Base-by-base conservation (phyloP, 2,329 filamentous ascomycete species). In the Fusarium compactum region DNA sequence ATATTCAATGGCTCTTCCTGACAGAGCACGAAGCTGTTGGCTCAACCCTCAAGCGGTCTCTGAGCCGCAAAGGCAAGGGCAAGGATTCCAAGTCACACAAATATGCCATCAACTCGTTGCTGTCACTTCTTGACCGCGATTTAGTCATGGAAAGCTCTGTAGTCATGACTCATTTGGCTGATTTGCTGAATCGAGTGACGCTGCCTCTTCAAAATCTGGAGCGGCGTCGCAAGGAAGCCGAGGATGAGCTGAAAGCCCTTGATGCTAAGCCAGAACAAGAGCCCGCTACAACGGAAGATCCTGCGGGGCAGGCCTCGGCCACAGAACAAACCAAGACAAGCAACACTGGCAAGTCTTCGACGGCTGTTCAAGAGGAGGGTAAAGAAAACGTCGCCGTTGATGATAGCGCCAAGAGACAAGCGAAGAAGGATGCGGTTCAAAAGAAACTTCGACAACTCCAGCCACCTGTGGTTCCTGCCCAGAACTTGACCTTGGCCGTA, bases 91-190 rank as follows among this genome's bases (percentile, higher is more conserved):
- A 92, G 80, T 90, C 93, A 29, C 90, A 91, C 72, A 96, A 93
- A 78, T 99, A 92, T 78, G 94, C 97, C 12, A 88, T 99, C 78
- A 99, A 99, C 78, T 94, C 95, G 16, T 84, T 99, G 30, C 86
- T 99, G 48, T 91, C 90, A 66, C 86, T 99, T 8, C 86, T 99
- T 24, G 96, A 98, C 78, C 92, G 96, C n/a, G 93, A 94, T 70
- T 85, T 98, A 66, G 95, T 99, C 70, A 97, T 97, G 82, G 96
- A 99, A 81, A 99, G 94, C 81, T 95, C 95, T n/a, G 87, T 91
- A 9, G 95, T 97, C 60, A 98, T 99, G 95, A 95, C 97, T 74
- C 91, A 94, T 68, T 86, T 99, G 27, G 96, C 96, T 4, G 90
- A 91, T 69, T 84, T 99, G 30, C 86, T 99, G 27, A 95, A 94